Conservation (phyloP, 1,284 basidiomycete genomes). For the Heliocybe sulcata region DNA sequence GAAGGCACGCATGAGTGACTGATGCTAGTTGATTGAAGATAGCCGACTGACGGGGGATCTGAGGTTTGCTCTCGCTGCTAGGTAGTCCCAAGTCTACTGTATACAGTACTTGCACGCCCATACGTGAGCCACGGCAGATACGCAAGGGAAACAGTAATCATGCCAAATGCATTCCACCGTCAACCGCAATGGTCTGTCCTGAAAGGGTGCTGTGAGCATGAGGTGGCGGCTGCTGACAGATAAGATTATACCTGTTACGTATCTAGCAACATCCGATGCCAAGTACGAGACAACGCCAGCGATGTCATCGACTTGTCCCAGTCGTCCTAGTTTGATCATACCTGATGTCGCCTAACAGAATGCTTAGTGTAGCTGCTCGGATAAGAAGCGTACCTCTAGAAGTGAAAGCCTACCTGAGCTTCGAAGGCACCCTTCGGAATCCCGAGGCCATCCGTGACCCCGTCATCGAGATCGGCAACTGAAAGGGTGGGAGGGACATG, state of each 20-base stretch:
- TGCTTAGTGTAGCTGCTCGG: background rate
- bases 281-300: conserved; percentile 16
- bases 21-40: too few species aligned
- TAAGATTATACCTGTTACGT: conserved; percentile 10
- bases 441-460: conserved; percentile 1
- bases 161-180: conserved; percentile 5
- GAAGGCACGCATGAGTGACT: too few species aligned
- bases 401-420: conserved; percentile 6
- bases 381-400: background rate
- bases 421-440: conserved; percentile 5
- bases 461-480: background rate
- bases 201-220: too few species aligned
- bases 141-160: too few species aligned
- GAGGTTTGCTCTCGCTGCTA: too few species aligned
- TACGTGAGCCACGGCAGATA: too few species aligned
- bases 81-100: too few species aligned
- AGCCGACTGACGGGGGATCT: too few species aligned
- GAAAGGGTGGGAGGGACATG: background rate
- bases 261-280: conserved; percentile 12
- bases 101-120: too few species aligned
- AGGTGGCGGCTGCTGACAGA: background rate
- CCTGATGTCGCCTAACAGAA: background rate
- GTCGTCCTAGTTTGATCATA: conserved; percentile 8
- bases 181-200: too few species aligned
- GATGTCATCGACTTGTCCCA: conserved; percentile 12